Base-by-base conservation (phyloP, 1,284 basidiomycete species). In the Mycocalia duriaeana region DNA sequence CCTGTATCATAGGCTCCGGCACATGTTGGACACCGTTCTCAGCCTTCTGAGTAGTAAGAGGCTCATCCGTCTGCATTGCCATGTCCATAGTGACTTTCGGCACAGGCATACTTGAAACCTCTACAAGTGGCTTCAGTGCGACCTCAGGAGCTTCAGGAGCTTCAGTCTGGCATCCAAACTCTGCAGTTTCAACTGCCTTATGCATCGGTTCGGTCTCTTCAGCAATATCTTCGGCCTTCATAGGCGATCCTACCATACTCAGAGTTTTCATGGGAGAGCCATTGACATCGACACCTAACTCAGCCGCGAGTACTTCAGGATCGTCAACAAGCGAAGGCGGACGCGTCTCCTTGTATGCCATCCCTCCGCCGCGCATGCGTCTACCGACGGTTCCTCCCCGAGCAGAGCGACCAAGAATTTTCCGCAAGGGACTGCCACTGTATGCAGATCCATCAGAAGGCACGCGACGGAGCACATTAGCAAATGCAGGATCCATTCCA, bases 401-500 rank as follows among this genome's bases (percentile, higher is more conserved):
- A 4, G 70, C 63, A 14, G 75, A 68, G 38, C 74, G 69, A 24
- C 73, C 66, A 45, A 82, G 66, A 23, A 79, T 62, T 43, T 75
- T 73, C 37, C 80, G 76, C 20, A 85, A 66, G 42, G 83, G 81
- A 54, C 81, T 80, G 36, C 69, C 66, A 51, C 70, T 62, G 40
- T 73, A 68, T n/a, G 69, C 60, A 19, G 82, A 77, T 20, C 73
- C 72, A 44, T 75, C 71, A 7, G 83, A 82, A 0, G 77, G 71
- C 2, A 78, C 72, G 24, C 79, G 77, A 48, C 76, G 76, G 34
- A 89, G 76, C 13, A 90, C 71, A 51, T 89, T 89, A 46, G 88
- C 87, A 59, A 89, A 91, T 0, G 69, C 75, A 8, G 89, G 89
- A 55, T 91, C 89, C 85, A 91, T 89, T 34, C 88, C 88, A 45